Evolutionary conservation across 805 yeast species (phyloP), one percentile per base, ranked within the genome.

Genomic region (Tetrapisispora pingtungensis): DNA sequence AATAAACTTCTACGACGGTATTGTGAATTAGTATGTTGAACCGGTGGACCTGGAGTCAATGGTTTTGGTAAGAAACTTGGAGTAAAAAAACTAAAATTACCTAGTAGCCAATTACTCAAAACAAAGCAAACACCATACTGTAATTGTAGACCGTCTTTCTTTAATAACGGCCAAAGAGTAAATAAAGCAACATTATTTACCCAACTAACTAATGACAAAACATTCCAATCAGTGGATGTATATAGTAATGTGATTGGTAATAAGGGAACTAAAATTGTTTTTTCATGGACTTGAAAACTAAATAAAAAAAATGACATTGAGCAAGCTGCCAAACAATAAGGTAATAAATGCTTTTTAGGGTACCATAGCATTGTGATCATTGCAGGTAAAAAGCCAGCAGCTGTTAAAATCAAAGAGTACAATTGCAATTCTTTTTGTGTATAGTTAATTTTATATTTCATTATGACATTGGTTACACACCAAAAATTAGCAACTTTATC

Each of bases 401-500:
- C 50, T 0, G 93, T 84, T 1, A 77, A 59, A 0, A 69, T 38
- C 32, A 83, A 59, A 1, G 93, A 77, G 6, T 76, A 49, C 26
- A 68, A 56, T 48, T 85, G 84, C 37, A 93, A 69, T 53, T 83
- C 75, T 13, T 68, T 65, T 15, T 71, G 69, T 2, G 77, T 59
- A 55, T 84, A 81, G 0, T 71, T 41, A 4, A 64, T 54, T 50
- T 75, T 78, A 57, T 86, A 81, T 60, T 90, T 90, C 58, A 89
- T 61, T 10, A 87, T 49, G 1, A 83, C 69, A 61, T 93, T 93
- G 1, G 88, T 69, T n/a, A 95, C 81, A 63, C 97, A 89, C 99
- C 99, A 93, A 56, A 93, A 83, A 59, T 89, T 93, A 33, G 96
- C 96, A 14, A 93, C 97, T 61, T 93, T 93, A 59, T 93, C 97